phyloP scores from a whole-genome alignment of 1,139 yeast genomes.

The Lodderomyces theae region DNA sequence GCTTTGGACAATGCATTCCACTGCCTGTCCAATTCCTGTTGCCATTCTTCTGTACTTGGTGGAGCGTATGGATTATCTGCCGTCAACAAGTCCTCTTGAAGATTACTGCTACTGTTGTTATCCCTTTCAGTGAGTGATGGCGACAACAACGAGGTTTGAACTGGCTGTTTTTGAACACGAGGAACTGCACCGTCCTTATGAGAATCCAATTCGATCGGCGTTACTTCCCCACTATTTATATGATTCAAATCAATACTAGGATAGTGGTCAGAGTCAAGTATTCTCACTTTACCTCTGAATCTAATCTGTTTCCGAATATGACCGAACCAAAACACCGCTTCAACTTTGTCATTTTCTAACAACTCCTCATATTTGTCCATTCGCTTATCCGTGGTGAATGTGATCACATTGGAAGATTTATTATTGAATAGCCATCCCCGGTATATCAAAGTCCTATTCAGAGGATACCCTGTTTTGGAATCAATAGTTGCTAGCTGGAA shows the following conservation, averaged over 20 bases:
- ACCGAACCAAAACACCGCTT: constrained; percentile 74
- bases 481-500: constrained; percentile 74
- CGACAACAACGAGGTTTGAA: constrained; percentile 27
- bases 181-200: constrained; percentile 16
- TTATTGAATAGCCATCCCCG: constrained; percentile 77
- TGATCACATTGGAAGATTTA: constrained; percentile 60
- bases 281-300: constrained; percentile 61
- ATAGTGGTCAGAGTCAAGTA: constrained; percentile 33
- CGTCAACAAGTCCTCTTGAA: constrained; percentile 7
- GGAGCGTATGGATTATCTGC: constrained; percentile 24
- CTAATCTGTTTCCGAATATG: constrained; percentile 65
- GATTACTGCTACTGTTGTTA: too few species aligned
- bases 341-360: constrained; percentile 51
- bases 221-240: constrained; percentile 11
- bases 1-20: constrained; percentile 61
- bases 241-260: constrained; percentile 33
- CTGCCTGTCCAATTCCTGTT: constrained; percentile 54
- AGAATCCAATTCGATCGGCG: constrained; percentile 7
- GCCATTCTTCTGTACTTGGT: constrained; percentile 67
- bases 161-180: constrained; percentile 15
- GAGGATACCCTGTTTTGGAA: constrained; percentile 48
- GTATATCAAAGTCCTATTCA: constrained; percentile 65
- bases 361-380: constrained; percentile 62
- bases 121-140: constrained; percentile 20
- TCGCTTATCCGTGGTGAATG: constrained; percentile 72